Evolutionary conservation across 2,329 filamentous ascomycete genomes (phyloP).

Genomic region (Ciborinia camelliae): DNA sequence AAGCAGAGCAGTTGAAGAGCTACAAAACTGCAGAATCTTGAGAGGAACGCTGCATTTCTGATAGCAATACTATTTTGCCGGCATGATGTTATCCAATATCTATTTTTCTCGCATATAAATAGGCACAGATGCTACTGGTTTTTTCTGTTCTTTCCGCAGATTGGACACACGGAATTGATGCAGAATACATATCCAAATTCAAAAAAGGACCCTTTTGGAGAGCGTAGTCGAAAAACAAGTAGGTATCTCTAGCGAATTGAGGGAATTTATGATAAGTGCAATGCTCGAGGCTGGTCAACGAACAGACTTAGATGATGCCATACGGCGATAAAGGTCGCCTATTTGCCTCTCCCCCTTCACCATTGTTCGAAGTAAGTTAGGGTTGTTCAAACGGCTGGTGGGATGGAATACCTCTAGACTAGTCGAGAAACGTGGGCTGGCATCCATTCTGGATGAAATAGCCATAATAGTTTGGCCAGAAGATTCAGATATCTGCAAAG

Average conservation of each 20-base stretch:
- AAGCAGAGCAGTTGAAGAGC: neutral
- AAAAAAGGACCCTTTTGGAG: neutral
- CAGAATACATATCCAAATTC: neutral
- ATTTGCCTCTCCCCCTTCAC: neutral
- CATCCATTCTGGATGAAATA: neutral
- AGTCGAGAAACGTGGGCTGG: neutral
- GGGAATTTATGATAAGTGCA: neutral
- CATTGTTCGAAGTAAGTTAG: neutral
- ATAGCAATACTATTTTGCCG: neutral
- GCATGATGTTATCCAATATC: too few species aligned
- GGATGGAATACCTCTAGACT: neutral
- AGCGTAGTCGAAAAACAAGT: neutral
- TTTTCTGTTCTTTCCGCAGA: neutral
- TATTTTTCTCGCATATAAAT: neutral
- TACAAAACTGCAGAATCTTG: neutral
- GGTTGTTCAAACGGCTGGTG: neutral
- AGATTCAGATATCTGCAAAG: neutral
- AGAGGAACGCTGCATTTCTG: neutral
- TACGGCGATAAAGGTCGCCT: neutral
- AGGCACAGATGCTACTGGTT: neutral
- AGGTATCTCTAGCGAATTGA: neutral
- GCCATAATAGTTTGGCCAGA: neutral
- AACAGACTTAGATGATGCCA: neutral
- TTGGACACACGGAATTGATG: neutral
- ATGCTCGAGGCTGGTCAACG: neutral